Evolutionary conservation across 2,329 filamentous ascomycete species (phyloP).

Genomic region (Pyricularia sp.): DNA sequence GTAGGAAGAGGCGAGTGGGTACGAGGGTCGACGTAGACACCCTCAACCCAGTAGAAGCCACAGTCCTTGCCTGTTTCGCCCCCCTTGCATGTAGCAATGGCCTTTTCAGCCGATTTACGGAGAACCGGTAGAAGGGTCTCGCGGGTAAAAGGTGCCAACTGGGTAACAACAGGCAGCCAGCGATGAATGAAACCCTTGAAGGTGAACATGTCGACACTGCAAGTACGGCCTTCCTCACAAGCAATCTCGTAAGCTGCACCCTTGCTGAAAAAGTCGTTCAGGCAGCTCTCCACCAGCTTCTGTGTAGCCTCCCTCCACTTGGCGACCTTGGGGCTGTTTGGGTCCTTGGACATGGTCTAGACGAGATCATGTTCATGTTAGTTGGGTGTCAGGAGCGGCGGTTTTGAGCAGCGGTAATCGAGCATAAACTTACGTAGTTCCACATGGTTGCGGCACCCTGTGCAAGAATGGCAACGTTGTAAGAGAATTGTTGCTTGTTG

Average conservation of each 20-base stretch:
- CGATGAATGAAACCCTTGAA: conserved; percentile 64
- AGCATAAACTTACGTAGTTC: conserved; percentile 21
- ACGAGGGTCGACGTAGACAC: conserved; percentile 23
- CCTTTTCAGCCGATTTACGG: conserved; percentile 46
- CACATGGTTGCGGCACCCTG: conserved; percentile 15
- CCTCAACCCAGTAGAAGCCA: conserved; percentile 53
- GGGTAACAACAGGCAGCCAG: conserved; percentile 52
- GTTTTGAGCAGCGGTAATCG: not conserved
- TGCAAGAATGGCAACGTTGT: conserved; percentile 12
- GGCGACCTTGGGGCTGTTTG: not conserved
- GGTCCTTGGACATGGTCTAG: conserved; percentile 9
- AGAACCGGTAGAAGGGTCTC: conserved; percentile 48
- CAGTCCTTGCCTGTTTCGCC: conserved; percentile 52
- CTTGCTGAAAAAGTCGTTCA: conserved; percentile 44
- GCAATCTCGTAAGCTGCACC: conserved; percentile 55
- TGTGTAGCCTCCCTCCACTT: conserved; percentile 47
- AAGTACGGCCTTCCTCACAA: conserved; percentile 48
- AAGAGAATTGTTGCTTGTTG: conserved; percentile 39
- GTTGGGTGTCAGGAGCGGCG: too few relatives aligned
- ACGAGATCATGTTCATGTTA: not conserved
- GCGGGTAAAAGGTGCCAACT: conserved; percentile 50
- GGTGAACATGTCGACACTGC: conserved; percentile 61
- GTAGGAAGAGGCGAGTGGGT: conserved; percentile 22
- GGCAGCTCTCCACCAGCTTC: conserved; percentile 40
- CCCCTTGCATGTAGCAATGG: conserved; percentile 51